phyloP scores from a whole-genome alignment of 148 eudicot species.

The Camellia sinensis region DNA sequence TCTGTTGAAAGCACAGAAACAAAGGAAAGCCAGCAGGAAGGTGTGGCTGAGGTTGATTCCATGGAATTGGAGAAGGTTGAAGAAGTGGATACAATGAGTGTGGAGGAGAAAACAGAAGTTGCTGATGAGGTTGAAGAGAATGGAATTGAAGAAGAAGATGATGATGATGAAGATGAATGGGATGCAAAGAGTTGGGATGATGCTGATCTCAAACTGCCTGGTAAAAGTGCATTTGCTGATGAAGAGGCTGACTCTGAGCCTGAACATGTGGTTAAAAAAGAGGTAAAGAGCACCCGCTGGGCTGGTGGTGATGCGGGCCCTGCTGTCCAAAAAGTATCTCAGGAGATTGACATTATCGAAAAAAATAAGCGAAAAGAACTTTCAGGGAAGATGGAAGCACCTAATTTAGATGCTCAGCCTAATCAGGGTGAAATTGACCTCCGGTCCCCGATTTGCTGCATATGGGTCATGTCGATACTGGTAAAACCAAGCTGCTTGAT shows the following conservation, averaged over 20 bases:
- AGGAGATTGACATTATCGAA: conserved; percentile 30
- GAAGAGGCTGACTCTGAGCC: conserved; percentile 77
- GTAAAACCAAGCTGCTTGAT: conserved; percentile 90
- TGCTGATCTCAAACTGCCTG: conserved; percentile 62
- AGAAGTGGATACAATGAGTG: conserved; percentile 22
- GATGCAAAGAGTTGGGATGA: conserved; percentile 99
- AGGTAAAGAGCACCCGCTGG: conserved; percentile 24
- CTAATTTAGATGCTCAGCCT: conserved; percentile 26
- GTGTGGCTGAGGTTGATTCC: conserved; percentile 36
- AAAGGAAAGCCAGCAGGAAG: conserved; percentile 42
- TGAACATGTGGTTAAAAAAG: conserved; percentile 42
- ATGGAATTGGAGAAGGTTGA: conserved; percentile 49
- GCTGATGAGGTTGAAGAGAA: conserved; percentile 43
- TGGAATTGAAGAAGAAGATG: conserved; percentile 45
- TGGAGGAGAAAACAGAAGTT: conserved; percentile 46
- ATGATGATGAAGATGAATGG: conserved; percentile 83
- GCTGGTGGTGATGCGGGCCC: conserved; percentile 25
- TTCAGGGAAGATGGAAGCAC: conserved; percentile 28
- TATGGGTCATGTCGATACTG: conserved; percentile 98
- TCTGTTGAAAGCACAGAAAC: conserved; percentile 37
- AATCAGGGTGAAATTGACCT: conserved; percentile 41
- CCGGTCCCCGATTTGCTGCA: conserved; percentile 92
- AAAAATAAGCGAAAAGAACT: conserved; percentile 30
- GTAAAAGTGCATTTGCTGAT: conserved; percentile 68
- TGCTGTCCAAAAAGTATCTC: conserved; percentile 25